Base-by-base conservation (phyloP, 1,139 yeast genomes). In the Geotrichum macrosporum region DNA sequence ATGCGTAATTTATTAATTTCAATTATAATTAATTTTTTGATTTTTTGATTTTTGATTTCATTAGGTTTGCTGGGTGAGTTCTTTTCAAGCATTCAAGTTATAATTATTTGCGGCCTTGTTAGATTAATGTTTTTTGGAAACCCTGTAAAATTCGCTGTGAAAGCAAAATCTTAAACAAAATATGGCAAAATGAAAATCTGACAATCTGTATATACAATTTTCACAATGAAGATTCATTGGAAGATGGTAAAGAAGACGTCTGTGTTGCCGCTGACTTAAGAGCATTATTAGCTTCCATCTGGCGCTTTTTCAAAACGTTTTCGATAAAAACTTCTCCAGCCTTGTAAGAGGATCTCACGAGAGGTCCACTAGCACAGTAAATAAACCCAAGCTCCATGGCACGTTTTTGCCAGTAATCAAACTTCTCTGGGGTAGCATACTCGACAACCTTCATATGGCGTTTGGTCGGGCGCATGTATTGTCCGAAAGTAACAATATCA, bases 241-340 rank as follows among this genome's bases (percentile, higher is more conserved):
- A 30, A 8, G 33, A 10, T 10, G 38, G 13, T 12, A 18, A 18
- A 19, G 29, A 13, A 16, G 38, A n/a, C 3, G 35, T 21, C 13
- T 36, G 39, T 2, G 33, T 34, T 8, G 38, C 34, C 15, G 41
- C 50, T 10, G 50, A 4, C 5, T 43, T 40, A 10, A 42, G 26
- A 6, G 50, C 47, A 5, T 33, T 35, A 20, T 38, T 19, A 9
- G 35, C 43, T 16, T 36, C 48, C 15, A 39, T 41, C 22, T 42
- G 41, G 64, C 94, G 80, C 70, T 85, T 85, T 61, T 82, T 81
- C 54, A 94, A 74, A 31, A 92, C 94, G 62, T 92, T 92, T 67
- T 94, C 98, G 59, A 94, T 89, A 61, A 88, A 94, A 1, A 95
- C 88, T 67, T 94, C 99, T 53, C 99, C 99, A 15, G 99, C 99